These are phyloP conservation scores for Leccinum sublutescens DNA, from an alignment of 768 basidiomycete species.

Conservation along the genomic window DNA sequence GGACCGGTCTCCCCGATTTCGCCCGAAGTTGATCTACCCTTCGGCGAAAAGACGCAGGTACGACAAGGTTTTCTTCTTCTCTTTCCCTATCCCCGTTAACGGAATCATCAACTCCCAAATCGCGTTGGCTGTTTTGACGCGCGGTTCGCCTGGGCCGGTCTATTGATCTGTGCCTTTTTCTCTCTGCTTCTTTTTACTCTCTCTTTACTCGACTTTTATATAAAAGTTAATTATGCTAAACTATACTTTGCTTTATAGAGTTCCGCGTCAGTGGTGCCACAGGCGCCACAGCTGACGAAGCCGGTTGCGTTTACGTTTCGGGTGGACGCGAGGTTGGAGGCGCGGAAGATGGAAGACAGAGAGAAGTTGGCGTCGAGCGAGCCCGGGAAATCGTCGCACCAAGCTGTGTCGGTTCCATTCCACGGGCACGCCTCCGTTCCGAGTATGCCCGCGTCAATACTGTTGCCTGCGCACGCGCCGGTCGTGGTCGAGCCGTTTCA, in stretches of 20 bases:
- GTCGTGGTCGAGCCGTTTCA: conserved; percentile 32
- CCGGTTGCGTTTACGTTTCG: conserved; percentile 54
- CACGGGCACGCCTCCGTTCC: conserved; percentile 47
- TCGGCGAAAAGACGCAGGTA: conserved; percentile 32
- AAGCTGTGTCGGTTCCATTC: conserved; percentile 30
- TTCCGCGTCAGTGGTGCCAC: conserved; percentile 24
- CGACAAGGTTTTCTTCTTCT: conserved; percentile 11
- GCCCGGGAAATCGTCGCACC: conserved; percentile 15
- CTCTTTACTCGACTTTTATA: background rate
- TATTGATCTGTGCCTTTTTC: conserved; percentile 19
- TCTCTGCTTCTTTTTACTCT: background rate
- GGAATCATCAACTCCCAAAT: conserved; percentile 1
- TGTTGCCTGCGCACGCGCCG: background rate
- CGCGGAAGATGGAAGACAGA: conserved; percentile 40
- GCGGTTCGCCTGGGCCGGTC: background rate
- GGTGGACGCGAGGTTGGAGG: conserved; percentile 47
- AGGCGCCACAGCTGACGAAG: conserved; percentile 39
- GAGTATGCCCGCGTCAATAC: conserved; percentile 22
- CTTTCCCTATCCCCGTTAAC: conserved; percentile 15
- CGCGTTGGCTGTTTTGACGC: conserved; percentile 2
- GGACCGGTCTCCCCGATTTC: conserved; percentile 18
- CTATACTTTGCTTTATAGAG: conserved; percentile 11
- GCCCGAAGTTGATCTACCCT: conserved; percentile 18
- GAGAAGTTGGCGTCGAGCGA: conserved; percentile 24
- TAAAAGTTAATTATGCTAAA: background rate